Conservation (phyloP, 768 basidiomycete species). For the Kwoniella pini region DNA sequence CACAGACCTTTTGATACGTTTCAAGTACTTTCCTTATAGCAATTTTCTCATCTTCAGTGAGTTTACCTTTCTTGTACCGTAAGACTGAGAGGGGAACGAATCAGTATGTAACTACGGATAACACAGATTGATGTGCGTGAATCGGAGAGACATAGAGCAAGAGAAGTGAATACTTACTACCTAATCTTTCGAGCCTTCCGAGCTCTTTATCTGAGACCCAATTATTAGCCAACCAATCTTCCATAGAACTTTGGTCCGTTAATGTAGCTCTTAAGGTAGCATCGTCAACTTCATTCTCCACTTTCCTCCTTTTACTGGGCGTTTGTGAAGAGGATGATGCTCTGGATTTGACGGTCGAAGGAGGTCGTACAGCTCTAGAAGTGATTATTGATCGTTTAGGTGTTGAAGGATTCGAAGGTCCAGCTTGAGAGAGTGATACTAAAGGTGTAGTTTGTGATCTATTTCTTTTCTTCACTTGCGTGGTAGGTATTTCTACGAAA, state of each 20-base stretch:
- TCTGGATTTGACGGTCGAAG: background rate
- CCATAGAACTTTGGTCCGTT: constrained; percentile 16
- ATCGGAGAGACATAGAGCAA: too few relatives aligned
- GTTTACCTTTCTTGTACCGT: constrained; percentile 35
- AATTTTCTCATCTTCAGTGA: constrained; percentile 23
- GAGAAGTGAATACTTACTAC: constrained; percentile 24
- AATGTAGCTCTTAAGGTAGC: constrained; percentile 8
- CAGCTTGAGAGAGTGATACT: constrained; percentile 11
- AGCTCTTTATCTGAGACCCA: constrained; percentile 27
- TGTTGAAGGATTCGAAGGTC: background rate
- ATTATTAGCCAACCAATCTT: constrained; percentile 26
- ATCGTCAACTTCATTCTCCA: constrained; percentile 7
- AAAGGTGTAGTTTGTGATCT: constrained; percentile 6
- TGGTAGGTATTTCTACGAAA: background rate
- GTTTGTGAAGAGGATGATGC: background rate
- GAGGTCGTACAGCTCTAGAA: background rate
- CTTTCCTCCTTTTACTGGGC: background rate
- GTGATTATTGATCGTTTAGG: background rate
- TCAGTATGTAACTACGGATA: too few relatives aligned
- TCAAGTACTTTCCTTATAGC: constrained; percentile 20
- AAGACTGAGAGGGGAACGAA: constrained; percentile 35
- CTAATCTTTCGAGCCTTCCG: constrained; percentile 28
- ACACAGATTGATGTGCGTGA: too few relatives aligned
- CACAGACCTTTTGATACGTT: constrained; percentile 27
- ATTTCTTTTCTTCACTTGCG: background rate